Percentiles rank a stretch among this genome's conserved stretches.
Evolutionary conservation across 2,329 filamentous ascomycete genomes (phyloP).

Genomic region (Colletotrichum orchidophilum): DNA sequence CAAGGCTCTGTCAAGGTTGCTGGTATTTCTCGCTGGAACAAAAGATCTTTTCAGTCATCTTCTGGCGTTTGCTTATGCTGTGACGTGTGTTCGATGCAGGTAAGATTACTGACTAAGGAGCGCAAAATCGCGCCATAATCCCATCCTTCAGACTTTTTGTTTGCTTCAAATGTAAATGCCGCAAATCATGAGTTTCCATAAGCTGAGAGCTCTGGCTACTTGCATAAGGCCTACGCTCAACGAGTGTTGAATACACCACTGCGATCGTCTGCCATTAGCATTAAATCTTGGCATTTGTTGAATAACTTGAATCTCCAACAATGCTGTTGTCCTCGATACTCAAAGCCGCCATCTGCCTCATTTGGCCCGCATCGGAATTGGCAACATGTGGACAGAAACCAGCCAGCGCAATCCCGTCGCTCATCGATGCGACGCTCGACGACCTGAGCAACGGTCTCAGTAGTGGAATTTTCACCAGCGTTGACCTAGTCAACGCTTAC

Average conservation of each 20-base stretch:
- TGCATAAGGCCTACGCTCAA: not conserved
- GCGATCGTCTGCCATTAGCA: not conserved
- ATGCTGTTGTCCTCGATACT: not conserved
- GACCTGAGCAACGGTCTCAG: slow-evolving; percentile 37
- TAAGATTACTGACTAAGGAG: not conserved
- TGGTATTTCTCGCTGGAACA: not conserved
- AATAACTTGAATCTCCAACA: not conserved
- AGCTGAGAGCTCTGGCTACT: no score
- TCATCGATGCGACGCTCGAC: slow-evolving; percentile 4
- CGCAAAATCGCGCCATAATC: not conserved
- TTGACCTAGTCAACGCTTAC: slow-evolving; percentile 45
- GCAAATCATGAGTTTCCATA: not conserved
- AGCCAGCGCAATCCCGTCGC: not conserved
- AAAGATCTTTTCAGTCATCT: not conserved
- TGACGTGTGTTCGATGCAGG: not conserved
- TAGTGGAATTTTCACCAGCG: slow-evolving; percentile 40
- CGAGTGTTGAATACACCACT: not conserved
- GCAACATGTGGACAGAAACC: not conserved
- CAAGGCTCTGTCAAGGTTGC: not conserved
- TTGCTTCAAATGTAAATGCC: not conserved
- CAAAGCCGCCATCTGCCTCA: not conserved
- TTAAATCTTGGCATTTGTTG: not conserved
- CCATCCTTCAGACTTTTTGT: not conserved
- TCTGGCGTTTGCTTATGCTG: not conserved
- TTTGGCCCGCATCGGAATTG: not conserved